These are phyloP conservation scores for Penicillium bovifimosum DNA, from an alignment of 495 filamentous ascomycete genomes.

Conservation along the genomic window DNA sequence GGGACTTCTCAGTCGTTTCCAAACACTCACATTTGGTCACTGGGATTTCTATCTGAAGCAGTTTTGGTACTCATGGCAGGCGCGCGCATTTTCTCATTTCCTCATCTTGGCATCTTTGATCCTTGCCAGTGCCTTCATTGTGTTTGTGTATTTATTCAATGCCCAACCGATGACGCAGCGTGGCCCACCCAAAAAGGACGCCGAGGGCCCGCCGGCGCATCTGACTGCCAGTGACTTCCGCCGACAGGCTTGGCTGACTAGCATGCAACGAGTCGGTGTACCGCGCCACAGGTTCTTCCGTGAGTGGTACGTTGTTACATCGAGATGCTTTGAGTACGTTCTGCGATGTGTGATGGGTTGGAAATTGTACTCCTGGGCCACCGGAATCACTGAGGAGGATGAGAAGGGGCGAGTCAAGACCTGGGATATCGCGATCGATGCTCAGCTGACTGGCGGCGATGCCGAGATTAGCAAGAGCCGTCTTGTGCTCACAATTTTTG, in stretches of 20 bases:
- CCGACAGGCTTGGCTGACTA: constrained; percentile 87
- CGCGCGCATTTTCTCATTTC: constrained; percentile 39
- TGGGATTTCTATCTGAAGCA: constrained; percentile 24
- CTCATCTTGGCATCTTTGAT: constrained; percentile 57
- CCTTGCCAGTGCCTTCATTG: constrained; percentile 61
- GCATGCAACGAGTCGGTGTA: constrained; percentile 92
- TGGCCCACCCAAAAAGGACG: constrained; percentile 17
- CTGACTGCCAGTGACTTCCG: constrained; percentile 82
- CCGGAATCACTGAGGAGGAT: constrained; percentile 76
- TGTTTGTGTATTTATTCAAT: constrained; percentile 63
- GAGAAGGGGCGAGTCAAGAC: constrained; percentile 85
- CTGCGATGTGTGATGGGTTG: constrained; percentile 73
- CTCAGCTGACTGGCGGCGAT: constrained; percentile 91
- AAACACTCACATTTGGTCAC: constrained; percentile 21
- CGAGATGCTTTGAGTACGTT: constrained; percentile 76
- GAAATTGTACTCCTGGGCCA: constrained; percentile 67
- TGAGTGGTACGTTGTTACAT: constrained; percentile 72
- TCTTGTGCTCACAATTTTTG: constrained; percentile 79
- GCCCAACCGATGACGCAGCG: constrained; percentile 38
- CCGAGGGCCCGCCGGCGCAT: constrained; percentile 45
- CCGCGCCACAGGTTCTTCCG: constrained; percentile 79
- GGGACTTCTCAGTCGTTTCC: constrained; percentile 39
- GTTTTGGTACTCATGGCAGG: constrained; percentile 39
- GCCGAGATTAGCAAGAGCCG: constrained; percentile 82
- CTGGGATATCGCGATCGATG: constrained; percentile 92